Evolutionary conservation across 176 grass and related monocot species (phyloP).

Genomic region (Chloris gayana): DNA sequence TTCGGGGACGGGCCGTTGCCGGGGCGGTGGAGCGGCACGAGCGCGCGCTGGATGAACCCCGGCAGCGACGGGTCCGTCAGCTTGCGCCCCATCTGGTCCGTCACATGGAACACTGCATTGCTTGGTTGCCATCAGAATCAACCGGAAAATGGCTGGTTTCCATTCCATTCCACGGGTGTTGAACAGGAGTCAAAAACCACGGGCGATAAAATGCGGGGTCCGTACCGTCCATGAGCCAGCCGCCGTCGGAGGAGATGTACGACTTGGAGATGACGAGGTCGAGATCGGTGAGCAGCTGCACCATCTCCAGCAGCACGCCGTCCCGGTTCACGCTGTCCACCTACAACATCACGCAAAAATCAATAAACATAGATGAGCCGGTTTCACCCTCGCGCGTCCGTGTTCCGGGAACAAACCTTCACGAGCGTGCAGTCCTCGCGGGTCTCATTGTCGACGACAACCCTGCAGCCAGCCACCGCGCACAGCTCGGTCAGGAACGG

Average conservation of each 20-base stretch:
- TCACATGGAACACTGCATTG: conserved; percentile 82
- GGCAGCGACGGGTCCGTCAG: conserved; percentile 60
- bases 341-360: conserved; percentile 15
- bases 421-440: conserved; percentile 74
- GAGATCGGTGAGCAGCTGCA: conserved; percentile 79
- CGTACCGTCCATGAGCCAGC: conserved; percentile 82
- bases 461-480: conserved; percentile 41
- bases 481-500: neutral
- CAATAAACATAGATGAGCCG: too few relatives aligned
- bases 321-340: conserved; percentile 79
- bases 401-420: conserved; percentile 32
- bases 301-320: conserved; percentile 82
- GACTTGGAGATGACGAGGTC: conserved; percentile 89
- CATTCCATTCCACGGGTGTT: neutral
- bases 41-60: conserved; percentile 58
- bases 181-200: neutral
- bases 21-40: conserved; percentile 13
- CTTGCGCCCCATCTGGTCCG: conserved; percentile 69
- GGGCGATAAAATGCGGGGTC: neutral
- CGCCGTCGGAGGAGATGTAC: conserved; percentile 86
- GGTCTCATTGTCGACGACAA: conserved; percentile 74
- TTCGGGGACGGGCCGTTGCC: conserved; percentile 16
- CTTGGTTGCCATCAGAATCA: neutral
- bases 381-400: neutral
- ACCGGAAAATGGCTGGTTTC: neutral